These are phyloP conservation scores for Smallanthus sonchifolius DNA, from an alignment of 129 eudicot genomes.

Conservation along the genomic window DNA sequence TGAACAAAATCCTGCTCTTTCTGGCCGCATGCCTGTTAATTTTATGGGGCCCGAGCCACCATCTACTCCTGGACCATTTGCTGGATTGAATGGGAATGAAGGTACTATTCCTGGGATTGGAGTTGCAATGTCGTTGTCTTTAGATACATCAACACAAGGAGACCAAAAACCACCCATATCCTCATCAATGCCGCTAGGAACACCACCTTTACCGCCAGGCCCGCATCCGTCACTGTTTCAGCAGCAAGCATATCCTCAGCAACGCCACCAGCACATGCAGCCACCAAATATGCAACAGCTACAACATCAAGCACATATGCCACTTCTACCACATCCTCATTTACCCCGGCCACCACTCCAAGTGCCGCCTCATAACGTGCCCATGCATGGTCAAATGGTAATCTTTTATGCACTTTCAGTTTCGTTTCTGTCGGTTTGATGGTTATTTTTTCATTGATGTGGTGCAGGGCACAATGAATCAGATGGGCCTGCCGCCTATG, in stretches of 20 bases:
- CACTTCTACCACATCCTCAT: constrained; percentile 67
- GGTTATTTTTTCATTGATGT: constrained; percentile 27
- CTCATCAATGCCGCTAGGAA: constrained; percentile 52
- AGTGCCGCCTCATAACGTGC: constrained; percentile 52
- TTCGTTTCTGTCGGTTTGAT: background rate
- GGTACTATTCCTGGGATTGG: constrained; percentile 97
- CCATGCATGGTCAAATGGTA: constrained; percentile 84
- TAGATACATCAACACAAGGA: constrained; percentile 70
- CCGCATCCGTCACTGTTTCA: constrained; percentile 94
- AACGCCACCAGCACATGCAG: constrained; percentile 63
- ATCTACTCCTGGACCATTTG: constrained; percentile 83
- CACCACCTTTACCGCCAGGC: constrained; percentile 99
- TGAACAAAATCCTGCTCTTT: constrained; percentile 61
- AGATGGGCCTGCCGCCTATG: constrained; percentile 85
- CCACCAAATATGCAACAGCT: constrained; percentile 69
- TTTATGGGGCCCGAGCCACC: constrained; percentile 67
- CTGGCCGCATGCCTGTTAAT: constrained; percentile 63
- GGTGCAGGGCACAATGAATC: constrained; percentile 74
- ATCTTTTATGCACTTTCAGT: background rate
- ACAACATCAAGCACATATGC: constrained; percentile 68
- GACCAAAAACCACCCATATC: constrained; percentile 69
- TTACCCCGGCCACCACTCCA: constrained; percentile 84
- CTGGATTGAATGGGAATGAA: constrained; percentile 72
- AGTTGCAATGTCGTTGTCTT: constrained; percentile 82
- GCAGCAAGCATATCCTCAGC: constrained; percentile 73